These are phyloP conservation scores for Candida palmyrensis DNA, from an alignment of 805 yeast species.

Conservation along the genomic window DNA sequence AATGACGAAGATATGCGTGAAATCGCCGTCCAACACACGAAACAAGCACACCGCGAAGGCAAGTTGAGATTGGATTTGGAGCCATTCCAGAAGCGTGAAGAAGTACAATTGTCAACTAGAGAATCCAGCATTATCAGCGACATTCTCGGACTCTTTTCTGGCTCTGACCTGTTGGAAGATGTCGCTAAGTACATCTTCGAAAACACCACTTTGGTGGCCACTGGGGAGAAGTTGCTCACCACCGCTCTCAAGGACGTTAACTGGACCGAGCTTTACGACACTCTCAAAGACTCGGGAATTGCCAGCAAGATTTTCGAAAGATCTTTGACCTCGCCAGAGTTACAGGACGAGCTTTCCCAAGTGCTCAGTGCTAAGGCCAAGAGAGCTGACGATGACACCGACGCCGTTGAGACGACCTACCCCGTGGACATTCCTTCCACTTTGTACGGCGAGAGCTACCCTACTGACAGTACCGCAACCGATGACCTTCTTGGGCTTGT, in stretches of 20 bases:
- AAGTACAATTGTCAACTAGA: conserved; percentile 7
- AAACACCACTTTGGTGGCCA: conserved; percentile 14
- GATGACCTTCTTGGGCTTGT: conserved; percentile 1
- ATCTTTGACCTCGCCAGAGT: conserved; percentile 7
- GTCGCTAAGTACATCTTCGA: conserved; percentile 19
- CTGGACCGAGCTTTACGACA: conserved; percentile 15
- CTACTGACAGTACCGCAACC: conserved; percentile 4
- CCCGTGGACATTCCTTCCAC: conserved; percentile 4
- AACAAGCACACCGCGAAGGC: conserved; percentile 11
- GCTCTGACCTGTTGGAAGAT: conserved; percentile 17
- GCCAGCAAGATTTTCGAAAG: conserved; percentile 11
- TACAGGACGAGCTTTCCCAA: conserved; percentile 10
- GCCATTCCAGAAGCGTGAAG: background rate
- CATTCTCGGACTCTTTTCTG: conserved; percentile 16
- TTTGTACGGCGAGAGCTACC: conserved; percentile 3
- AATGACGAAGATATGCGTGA: conserved; percentile 12
- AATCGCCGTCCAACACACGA: conserved; percentile 12
- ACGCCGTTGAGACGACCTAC: too few species aligned
- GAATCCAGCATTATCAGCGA: conserved; percentile 10
- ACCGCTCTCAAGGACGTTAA: conserved; percentile 18
- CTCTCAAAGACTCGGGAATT: conserved; percentile 23
- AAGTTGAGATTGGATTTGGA: conserved; percentile 4
- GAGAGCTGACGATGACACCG: conserved; percentile 5
- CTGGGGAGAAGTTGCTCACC: conserved; percentile 15
- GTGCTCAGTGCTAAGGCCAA: conserved; percentile 10